Conservation (phyloP, 2,329 filamentous ascomycete genomes). For the Blastomyces gilchristii region DNA sequence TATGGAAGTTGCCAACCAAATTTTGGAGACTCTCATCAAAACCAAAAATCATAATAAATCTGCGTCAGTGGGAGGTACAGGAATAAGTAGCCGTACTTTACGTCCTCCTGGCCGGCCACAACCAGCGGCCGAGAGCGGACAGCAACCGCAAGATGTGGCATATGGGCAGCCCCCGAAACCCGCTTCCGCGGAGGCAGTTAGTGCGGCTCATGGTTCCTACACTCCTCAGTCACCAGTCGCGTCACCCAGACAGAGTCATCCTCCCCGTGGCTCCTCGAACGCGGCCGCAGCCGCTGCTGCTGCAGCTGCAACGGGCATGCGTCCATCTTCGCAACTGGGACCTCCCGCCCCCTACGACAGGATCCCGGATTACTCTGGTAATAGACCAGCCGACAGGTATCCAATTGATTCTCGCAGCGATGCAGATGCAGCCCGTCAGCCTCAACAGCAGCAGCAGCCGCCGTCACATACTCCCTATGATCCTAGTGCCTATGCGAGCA, state of each 20-base stretch:
- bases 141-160: constrained; percentile 28
- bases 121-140: constrained; percentile 24
- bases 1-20: constrained; percentile 92
- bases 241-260: constrained; percentile 33
- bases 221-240: constrained; percentile 38
- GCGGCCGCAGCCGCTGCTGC: constrained; percentile 39
- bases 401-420: constrained; percentile 32
- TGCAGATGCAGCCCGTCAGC: constrained; percentile 16
- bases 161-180: constrained; percentile 30
- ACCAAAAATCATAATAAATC: constrained; percentile 61
- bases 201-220: constrained; percentile 34
- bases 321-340: constrained; percentile 33
- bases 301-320: constrained; percentile 39
- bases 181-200: constrained; percentile 33
- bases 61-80: constrained; percentile 38
- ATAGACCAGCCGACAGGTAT: constrained; percentile 22
- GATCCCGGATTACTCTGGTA: constrained; percentile 33
- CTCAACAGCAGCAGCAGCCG: constrained; percentile 27
- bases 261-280: constrained; percentile 40
- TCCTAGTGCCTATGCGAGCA: constrained; percentile 33
- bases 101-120: constrained; percentile 44
- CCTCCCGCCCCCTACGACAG: constrained; percentile 34
- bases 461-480: constrained; percentile 40
- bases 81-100: constrained; percentile 57
- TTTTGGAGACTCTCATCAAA: constrained; percentile 73